Conservation (phyloP, 345 rosid species). For the Arabis alpina region DNA sequence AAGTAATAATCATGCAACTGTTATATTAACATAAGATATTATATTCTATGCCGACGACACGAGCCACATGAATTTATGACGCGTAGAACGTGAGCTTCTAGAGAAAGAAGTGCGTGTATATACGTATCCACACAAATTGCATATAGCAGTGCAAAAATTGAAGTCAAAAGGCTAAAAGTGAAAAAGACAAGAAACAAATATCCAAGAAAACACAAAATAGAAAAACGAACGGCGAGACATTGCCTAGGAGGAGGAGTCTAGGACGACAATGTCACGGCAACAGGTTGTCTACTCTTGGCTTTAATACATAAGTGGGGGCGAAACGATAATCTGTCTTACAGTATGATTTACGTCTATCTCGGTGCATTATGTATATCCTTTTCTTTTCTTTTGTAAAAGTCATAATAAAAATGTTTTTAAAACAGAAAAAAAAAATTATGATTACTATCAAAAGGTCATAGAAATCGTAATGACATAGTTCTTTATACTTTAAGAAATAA, state of each 20-base stretch:
- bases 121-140: neutral
- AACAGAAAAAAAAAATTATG: neutral
- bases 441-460: neutral
- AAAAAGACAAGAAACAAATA: slow-evolving; percentile 21
- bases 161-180: neutral
- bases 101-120: slow-evolving; percentile 1
- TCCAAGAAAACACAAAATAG: neutral
- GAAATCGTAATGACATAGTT: neutral
- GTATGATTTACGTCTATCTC: neutral
- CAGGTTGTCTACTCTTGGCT: neutral
- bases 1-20: too few species aligned
- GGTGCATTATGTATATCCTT: neutral
- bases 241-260: neutral
- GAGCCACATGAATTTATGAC: neutral
- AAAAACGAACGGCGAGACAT: slow-evolving; percentile 28
- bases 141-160: neutral
- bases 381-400: neutral
- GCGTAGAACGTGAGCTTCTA: slow-evolving; percentile 3
- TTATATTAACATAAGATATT: slow-evolving; percentile 1
- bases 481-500: neutral
- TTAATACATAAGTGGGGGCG: slow-evolving; percentile 25
- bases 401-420: neutral
- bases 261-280: slow-evolving; percentile 7
- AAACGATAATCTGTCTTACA: neutral
- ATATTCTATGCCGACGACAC: slow-evolving; percentile 19